Conservation (phyloP, 2,329 filamentous ascomycete species). For the Ploettnerulaceae sp. region DNA sequence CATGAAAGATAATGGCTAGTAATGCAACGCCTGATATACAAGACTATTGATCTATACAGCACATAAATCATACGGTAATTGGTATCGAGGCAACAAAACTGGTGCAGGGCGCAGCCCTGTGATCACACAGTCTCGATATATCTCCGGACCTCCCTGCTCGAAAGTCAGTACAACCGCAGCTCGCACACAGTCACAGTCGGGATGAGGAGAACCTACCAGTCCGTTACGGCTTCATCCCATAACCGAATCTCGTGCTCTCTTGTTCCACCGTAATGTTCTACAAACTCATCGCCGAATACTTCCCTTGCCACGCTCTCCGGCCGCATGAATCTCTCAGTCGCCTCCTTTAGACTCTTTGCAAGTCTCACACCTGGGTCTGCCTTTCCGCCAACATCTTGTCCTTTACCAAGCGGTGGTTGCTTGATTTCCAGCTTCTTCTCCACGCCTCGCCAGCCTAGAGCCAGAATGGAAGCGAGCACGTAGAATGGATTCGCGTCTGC, state of each 20-base stretch:
- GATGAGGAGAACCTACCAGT: constrained; percentile 61
- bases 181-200: background rate
- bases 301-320: constrained; percentile 85
- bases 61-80: background rate
- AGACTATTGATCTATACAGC: background rate
- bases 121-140: constrained; percentile 63
- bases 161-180: constrained; percentile 15
- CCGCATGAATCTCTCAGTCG: constrained; percentile 70
- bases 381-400: constrained; percentile 71
- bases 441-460: constrained; percentile 83
- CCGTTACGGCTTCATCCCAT: constrained; percentile 95
- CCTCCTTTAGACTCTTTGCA: constrained; percentile 81
- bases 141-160: constrained; percentile 63
- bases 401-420: constrained; percentile 77
- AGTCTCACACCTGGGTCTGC: constrained; percentile 70
- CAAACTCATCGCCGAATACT: constrained; percentile 90
- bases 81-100: constrained; percentile 1
- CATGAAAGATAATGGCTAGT: background rate
- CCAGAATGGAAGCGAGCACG: constrained; percentile 81
- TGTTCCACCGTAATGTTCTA: constrained; percentile 91
- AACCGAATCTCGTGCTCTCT: constrained; percentile 84
- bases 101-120: background rate
- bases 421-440: constrained; percentile 86
- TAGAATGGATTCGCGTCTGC: constrained; percentile 88
- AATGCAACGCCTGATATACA: background rate